A percentile compares a stretch with the other conserved stretches of the same genome.
These are phyloP conservation scores for Metschnikowia koreensis DNA, from an alignment of 805 yeast genomes.

Conservation along the genomic window DNA sequence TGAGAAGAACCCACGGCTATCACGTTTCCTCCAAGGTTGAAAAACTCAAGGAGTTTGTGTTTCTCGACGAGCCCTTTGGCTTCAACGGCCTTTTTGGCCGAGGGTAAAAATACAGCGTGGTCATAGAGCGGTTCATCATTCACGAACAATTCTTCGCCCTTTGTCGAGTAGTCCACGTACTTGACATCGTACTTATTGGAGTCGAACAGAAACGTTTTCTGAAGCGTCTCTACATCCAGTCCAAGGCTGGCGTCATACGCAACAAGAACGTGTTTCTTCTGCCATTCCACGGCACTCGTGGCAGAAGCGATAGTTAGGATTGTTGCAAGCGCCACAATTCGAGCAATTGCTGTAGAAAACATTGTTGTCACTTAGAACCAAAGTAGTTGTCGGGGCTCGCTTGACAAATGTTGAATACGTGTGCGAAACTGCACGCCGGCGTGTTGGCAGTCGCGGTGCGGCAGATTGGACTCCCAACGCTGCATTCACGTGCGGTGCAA, in stretches of 20 bases:
- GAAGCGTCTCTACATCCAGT: constrained; percentile 8
- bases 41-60: constrained; percentile 53
- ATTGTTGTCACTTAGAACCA: constrained; percentile 4
- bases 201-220: constrained; percentile 12
- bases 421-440: constrained; percentile 18
- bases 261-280: constrained; percentile 26
- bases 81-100: constrained; percentile 31
- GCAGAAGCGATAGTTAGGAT: constrained; percentile 11
- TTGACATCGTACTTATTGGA: constrained; percentile 13
- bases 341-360: constrained; percentile 15
- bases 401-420: constrained; percentile 15
- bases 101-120: constrained; percentile 36
- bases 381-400: not conserved
- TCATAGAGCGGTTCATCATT: constrained; percentile 26
- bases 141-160: constrained; percentile 21
- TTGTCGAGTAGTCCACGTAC: constrained; percentile 25
- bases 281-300: constrained; percentile 1
- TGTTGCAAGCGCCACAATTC: constrained; percentile 15
- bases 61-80: constrained; percentile 35
- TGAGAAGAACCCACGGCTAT: constrained; percentile 56
- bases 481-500: too few species aligned
- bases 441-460: not conserved
- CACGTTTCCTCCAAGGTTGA: constrained; percentile 71
- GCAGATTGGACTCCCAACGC: not conserved
- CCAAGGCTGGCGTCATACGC: constrained; percentile 31